These are phyloP conservation scores for Trichoderma parareesei DNA, from an alignment of 495 filamentous ascomycete genomes.

Conservation along the genomic window DNA sequence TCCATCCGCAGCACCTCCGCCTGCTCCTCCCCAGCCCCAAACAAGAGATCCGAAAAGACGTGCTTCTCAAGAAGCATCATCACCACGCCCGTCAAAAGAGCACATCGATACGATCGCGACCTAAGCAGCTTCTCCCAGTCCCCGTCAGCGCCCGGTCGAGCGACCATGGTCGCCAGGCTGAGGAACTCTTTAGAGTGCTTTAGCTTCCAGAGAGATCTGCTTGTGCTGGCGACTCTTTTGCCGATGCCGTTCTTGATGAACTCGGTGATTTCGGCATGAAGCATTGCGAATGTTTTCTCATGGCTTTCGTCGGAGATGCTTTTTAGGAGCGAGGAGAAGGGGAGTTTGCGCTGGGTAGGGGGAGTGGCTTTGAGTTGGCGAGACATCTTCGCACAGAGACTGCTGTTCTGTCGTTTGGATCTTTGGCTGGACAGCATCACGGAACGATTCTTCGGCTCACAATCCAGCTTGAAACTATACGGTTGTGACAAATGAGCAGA, in stretches of 20 bases:
- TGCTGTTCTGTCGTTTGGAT: background rate
- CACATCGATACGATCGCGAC: background rate
- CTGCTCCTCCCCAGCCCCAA: conserved; percentile 1
- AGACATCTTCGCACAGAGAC: background rate
- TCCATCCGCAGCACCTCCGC: conserved; percentile 1
- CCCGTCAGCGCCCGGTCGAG: background rate
- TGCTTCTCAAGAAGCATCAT: conserved; percentile 8
- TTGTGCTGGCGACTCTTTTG: background rate
- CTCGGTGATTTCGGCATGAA: background rate
- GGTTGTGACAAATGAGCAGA: background rate
- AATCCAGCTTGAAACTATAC: background rate
- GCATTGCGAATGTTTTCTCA: background rate
- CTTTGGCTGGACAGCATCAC: background rate
- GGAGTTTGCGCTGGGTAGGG: background rate
- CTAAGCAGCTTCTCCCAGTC: background rate
- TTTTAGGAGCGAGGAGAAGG: background rate
- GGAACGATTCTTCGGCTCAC: background rate
- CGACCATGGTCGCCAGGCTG: background rate
- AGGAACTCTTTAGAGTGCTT: background rate
- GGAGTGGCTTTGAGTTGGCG: background rate
- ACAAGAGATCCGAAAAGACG: conserved; percentile 4
- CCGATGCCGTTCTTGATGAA: background rate
- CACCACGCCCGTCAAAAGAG: background rate
- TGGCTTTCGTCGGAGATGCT: background rate
- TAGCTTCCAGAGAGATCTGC: background rate